Base-by-base conservation (phyloP, 1,284 basidiomycete species). In the Veloboletus limbatus region DNA sequence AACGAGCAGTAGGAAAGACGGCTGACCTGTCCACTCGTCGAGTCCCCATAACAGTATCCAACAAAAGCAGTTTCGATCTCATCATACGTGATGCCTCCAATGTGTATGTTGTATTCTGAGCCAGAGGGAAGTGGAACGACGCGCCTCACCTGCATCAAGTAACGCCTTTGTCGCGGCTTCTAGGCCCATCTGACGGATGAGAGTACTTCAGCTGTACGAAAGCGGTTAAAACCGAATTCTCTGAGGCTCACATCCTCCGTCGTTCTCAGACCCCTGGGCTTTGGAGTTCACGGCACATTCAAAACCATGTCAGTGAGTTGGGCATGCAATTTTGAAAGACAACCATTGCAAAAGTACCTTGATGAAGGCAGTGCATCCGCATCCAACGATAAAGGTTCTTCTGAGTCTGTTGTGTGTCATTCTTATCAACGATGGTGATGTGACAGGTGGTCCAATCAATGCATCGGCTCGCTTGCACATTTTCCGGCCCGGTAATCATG, bases 31-130 rank as follows among this genome's bases (percentile, higher is more conserved):
- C 91, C 91, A 54, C 78, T 78, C 0, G 88, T 91, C 32, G 86
- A 88, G 60, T 91, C 88, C 4, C 86, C 87, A 54, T 82, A 89
- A 59, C 79, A 82, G 65, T 83, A 90, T 14, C 89, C 90, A n/a
- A 87, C 89, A 52, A 74, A 84, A 0, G 89, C 92, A 26, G 77
- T 79, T 61, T 93, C 75, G 25, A 94, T 67, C 1, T 69, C 69
- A 59, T 93, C 91, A 58, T 94, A 94, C 9, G 81, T 92, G 47
- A 93, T 78, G 25, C 85, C 84, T 85, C 47, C 5, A 35, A 39
- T 16, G 14, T 16, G 10, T 17, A 26, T 32, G 16, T n/a, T 3
- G 8, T 5, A 30, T 13, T 25, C 18, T 16, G 25, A 21, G 30
- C 8, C 20, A 2, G 28, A 3, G n/a, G 14, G 9, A 17, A 8